These are phyloP conservation scores for Dothideomycetes sp. DNA, from an alignment of 2,329 filamentous ascomycete genomes.

Conservation along the genomic window DNA sequence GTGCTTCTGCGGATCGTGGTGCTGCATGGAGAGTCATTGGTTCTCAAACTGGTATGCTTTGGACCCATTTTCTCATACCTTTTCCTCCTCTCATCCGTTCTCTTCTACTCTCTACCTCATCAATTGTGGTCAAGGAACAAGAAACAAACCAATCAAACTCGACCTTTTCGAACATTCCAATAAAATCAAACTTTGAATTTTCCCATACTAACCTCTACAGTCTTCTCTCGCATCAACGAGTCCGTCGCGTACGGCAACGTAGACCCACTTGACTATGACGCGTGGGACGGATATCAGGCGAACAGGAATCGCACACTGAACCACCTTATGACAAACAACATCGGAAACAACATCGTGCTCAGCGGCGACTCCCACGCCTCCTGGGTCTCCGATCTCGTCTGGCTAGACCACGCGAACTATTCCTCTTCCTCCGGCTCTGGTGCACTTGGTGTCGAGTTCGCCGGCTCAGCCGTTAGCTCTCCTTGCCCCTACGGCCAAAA, in stretches of 20 bases:
- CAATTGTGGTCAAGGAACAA: not conserved
- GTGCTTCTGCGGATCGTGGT: conserved; percentile 43
- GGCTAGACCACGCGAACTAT: conserved; percentile 24
- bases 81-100: not conserved
- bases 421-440: conserved; percentile 28
- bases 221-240: conserved; percentile 51
- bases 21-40: conserved; percentile 62
- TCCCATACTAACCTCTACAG: no score
- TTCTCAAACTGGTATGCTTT: conserved; percentile 44
- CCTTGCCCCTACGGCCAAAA: conserved; percentile 48
- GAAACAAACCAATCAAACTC: no score
- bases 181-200: no score
- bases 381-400: conserved; percentile 40
- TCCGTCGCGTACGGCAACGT: conserved; percentile 32
- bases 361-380: conserved; percentile 59
- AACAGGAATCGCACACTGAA: conserved; percentile 62
- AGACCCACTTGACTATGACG: conserved; percentile 42
- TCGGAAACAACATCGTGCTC: conserved; percentile 63
- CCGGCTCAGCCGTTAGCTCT: conserved; percentile 55
- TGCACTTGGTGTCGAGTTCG: conserved; percentile 39
- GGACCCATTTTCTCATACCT: no score
- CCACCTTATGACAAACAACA: conserved; percentile 55
- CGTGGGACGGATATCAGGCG: conserved; percentile 55
- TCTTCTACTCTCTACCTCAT: not conserved
- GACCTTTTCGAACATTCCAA: no score